A percentile compares a stretch with the other conserved stretches of the same genome.
Conservation (phyloP, 1,139 yeast genomes). For the Petasospora rhodanensis region DNA sequence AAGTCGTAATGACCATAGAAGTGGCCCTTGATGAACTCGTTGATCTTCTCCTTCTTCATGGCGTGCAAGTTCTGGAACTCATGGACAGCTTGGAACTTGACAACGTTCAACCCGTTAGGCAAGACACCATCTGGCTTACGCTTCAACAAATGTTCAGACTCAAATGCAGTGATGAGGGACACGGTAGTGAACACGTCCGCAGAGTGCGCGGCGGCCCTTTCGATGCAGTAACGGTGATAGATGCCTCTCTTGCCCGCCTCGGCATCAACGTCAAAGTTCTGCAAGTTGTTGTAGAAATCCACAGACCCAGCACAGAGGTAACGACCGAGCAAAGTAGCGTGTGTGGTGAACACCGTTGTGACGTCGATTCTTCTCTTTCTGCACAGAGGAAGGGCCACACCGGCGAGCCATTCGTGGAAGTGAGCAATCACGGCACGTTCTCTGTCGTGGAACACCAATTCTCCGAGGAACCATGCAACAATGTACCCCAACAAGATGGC, state of each 20-base stretch:
- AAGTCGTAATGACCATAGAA: slow-evolving; percentile 96
- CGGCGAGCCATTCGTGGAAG: slow-evolving; percentile 98
- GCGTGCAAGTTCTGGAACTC: slow-evolving; percentile 98
- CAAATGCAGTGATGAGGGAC: slow-evolving; percentile 93
- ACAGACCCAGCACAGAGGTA: slow-evolving; percentile 95
- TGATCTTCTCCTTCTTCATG: slow-evolving; percentile 81
- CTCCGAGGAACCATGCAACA: slow-evolving; percentile 97
- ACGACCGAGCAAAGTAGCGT: slow-evolving; percentile 92
- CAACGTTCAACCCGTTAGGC: slow-evolving; percentile 94
- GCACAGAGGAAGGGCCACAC: slow-evolving; percentile 90
- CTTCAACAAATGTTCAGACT: slow-evolving; percentile 86
- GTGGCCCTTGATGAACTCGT: slow-evolving; percentile 94
- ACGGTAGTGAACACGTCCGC: slow-evolving; percentile 98
- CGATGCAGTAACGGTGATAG: slow-evolving; percentile 94
- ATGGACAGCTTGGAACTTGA: slow-evolving; percentile 94
- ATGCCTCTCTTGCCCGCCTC: slow-evolving; percentile 98
- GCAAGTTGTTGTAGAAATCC: slow-evolving; percentile 90
- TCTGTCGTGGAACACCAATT: slow-evolving; percentile 74
- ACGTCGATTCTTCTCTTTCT: slow-evolving; percentile 88
- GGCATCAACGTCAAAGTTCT: slow-evolving; percentile 89
- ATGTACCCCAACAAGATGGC: slow-evolving; percentile 89
- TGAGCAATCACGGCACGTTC: slow-evolving; percentile 90
- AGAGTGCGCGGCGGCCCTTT: slow-evolving; percentile 92
- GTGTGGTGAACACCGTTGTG: slow-evolving; percentile 95
- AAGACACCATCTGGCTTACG: slow-evolving; percentile 97